Conservation (phyloP, 73 alveolate species). For the Paramecium sexaurelia region DNA sequence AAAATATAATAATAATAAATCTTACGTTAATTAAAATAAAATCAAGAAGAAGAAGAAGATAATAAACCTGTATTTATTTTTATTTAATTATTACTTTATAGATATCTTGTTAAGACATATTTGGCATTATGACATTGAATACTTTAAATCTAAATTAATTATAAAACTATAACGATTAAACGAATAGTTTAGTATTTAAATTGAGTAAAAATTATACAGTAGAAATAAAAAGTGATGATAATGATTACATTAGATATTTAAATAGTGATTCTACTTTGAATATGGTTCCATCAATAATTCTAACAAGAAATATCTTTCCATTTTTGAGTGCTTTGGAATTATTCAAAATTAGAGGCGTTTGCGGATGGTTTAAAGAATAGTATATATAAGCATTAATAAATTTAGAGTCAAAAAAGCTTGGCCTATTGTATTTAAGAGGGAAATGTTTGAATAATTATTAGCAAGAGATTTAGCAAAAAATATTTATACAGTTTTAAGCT, state of each 20-base stretch:
- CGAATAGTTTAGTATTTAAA: neutral
- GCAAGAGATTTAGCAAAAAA: constrained; percentile 9
- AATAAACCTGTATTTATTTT: neutral
- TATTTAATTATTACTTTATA: neutral
- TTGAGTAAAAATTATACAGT: constrained; percentile 9
- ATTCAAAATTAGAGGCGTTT: constrained; percentile 28
- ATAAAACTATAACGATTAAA: neutral
- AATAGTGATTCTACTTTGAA: neutral
- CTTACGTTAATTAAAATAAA: neutral
- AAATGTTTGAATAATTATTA: constrained; percentile 38
- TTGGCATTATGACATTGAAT: constrained; percentile 1
- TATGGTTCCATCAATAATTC: neutral
- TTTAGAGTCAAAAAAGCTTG: constrained; percentile 28
- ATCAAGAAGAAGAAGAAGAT: constrained; percentile 10
- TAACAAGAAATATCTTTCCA: neutral
- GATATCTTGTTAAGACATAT: constrained; percentile 24
- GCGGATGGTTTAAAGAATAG: constrained; percentile 46
- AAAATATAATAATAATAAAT: neutral
- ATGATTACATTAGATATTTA: neutral
- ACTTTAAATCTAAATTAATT: constrained; percentile 12
- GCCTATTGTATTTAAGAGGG: constrained; percentile 46
- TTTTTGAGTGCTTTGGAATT: constrained; percentile 51
- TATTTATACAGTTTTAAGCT: neutral
- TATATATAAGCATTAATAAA: neutral
- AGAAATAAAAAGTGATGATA: constrained; percentile 36